Conservation (phyloP, 768 basidiomycete genomes). For the Leccinum rimulosum region DNA sequence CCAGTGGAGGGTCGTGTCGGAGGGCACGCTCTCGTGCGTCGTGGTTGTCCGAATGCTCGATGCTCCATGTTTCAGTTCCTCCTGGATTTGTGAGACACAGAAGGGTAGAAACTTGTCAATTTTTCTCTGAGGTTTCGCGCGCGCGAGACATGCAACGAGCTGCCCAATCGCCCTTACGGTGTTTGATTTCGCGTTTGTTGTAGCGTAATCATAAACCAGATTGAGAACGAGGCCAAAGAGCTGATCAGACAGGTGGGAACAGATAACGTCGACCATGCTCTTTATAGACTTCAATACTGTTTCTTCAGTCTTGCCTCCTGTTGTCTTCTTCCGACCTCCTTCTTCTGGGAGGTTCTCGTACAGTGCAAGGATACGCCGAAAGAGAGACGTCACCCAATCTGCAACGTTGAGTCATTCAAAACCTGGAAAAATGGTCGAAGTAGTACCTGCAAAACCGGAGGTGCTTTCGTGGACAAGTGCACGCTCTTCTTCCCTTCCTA, state of each 20-base stretch:
- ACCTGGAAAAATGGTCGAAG: slow-evolving; percentile 6
- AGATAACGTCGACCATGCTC: slow-evolving; percentile 77
- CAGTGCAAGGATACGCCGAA: slow-evolving; percentile 74
- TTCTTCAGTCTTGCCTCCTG: slow-evolving; percentile 81
- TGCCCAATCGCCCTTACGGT: slow-evolving; percentile 90
- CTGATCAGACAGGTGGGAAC: slow-evolving; percentile 58
- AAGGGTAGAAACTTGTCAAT: slow-evolving; percentile 78
- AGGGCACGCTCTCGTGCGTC: slow-evolving; percentile 67
- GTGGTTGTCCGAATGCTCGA: slow-evolving; percentile 83
- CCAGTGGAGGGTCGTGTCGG: slow-evolving; percentile 91
- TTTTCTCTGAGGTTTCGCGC: slow-evolving; percentile 71
- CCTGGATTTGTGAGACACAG: slow-evolving; percentile 73
- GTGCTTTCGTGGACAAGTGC: slow-evolving; percentile 75
- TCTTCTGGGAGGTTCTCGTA: slow-evolving; percentile 96
- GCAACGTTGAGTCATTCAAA: slow-evolving; percentile 3
- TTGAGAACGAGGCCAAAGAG: slow-evolving; percentile 86
- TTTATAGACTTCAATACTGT: slow-evolving; percentile 74
- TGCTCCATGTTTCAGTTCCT: slow-evolving; percentile 87
- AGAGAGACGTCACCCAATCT: slow-evolving; percentile 82
- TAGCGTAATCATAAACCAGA: slow-evolving; percentile 81
- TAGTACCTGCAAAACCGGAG: slow-evolving; percentile 68
- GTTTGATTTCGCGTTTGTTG: slow-evolving; percentile 87
- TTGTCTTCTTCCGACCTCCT: slow-evolving; percentile 81
- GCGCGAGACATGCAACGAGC: slow-evolving; percentile 79
- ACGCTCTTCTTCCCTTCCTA: slow-evolving; percentile 67